Evolutionary conservation across 2,329 filamentous ascomycete species (phyloP).

Genomic region (Cladosporium austrohemisphaericum): DNA sequence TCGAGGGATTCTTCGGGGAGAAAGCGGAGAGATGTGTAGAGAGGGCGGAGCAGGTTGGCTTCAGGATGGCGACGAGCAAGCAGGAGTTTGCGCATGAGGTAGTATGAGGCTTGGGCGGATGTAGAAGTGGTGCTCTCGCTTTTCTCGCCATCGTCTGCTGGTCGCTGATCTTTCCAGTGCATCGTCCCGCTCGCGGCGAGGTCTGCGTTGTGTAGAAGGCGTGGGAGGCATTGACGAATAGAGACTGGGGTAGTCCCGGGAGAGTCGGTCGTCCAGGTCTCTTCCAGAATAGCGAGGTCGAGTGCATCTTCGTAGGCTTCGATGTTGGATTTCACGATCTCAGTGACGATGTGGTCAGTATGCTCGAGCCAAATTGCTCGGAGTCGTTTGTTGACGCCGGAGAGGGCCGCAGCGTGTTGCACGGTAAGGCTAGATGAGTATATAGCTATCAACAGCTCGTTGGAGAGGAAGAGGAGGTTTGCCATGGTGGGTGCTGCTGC

Average conservation of each 20-base stretch:
- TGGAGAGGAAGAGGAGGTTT: neutral
- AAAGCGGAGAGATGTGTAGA: no score
- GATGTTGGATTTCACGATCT: neutral
- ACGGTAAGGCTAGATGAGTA: neutral
- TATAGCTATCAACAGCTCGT: neutral
- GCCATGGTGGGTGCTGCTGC: neutral
- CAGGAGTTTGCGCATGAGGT: no score
- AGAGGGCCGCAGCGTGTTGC: neutral
- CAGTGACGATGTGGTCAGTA: neutral
- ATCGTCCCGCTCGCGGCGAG: neutral
- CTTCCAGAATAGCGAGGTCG: neutral
- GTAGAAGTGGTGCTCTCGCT: no score
- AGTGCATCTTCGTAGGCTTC: neutral
- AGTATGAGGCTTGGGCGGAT: no score
- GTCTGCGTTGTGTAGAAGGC: neutral
- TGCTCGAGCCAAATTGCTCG: neutral
- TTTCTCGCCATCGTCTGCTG: no score
- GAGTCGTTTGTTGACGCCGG: neutral
- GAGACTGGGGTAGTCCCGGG: neutral
- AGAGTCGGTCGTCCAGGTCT: neutral
- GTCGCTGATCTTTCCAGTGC: no score
- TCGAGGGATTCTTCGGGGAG: no score
- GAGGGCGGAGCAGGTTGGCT: no score
- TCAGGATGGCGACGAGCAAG: no score
- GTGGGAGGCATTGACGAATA: neutral